A percentile compares a stretch with the other conserved stretches of the same genome.
These are phyloP conservation scores for Sporothrix inflata DNA, from an alignment of 2,329 filamentous ascomycete genomes.

Conservation along the genomic window DNA sequence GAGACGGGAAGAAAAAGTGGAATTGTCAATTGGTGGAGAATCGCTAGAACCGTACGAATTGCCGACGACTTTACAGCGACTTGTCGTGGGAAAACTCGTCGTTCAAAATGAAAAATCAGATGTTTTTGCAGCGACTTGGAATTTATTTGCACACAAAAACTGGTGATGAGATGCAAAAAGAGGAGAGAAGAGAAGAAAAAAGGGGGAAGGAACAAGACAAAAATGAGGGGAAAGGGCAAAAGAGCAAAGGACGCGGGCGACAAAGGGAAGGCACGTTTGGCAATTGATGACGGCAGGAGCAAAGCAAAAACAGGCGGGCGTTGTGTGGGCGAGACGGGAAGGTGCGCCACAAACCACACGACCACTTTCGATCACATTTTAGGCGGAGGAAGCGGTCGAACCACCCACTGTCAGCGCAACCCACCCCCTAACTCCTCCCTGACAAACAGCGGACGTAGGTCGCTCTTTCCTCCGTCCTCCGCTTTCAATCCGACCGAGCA, in stretches of 20 bases:
- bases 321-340: not conserved
- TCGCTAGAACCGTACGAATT: conserved; percentile 20
- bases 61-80: conserved; percentile 21
- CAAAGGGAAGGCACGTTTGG: conserved; percentile 20
- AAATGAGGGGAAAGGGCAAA: conserved; percentile 13
- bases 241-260: conserved; percentile 11
- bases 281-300: conserved; percentile 21
- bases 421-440: not conserved
- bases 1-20: conserved; percentile 29
- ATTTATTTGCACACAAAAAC: not conserved
- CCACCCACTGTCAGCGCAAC: conserved; percentile 8
- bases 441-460: not conserved
- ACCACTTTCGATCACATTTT: conserved; percentile 23
- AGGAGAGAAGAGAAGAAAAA: not conserved
- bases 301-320: not conserved
- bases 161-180: conserved; percentile 1
- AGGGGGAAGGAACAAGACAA: not conserved
- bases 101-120: conserved; percentile 3
- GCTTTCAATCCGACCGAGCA: conserved; percentile 5
- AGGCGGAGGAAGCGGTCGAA: conserved; percentile 25
- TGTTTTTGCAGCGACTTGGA: not conserved
- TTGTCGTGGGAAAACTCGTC: not conserved
- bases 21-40: conserved; percentile 12
- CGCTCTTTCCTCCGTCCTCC: conserved; percentile 19
- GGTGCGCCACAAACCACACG: conserved; percentile 25